Percentiles rank a stretch among this genome's conserved stretches.
phyloP scores from a whole-genome alignment of 2,329 filamentous ascomycete genomes.

The Furcasterigmium sp. region DNA sequence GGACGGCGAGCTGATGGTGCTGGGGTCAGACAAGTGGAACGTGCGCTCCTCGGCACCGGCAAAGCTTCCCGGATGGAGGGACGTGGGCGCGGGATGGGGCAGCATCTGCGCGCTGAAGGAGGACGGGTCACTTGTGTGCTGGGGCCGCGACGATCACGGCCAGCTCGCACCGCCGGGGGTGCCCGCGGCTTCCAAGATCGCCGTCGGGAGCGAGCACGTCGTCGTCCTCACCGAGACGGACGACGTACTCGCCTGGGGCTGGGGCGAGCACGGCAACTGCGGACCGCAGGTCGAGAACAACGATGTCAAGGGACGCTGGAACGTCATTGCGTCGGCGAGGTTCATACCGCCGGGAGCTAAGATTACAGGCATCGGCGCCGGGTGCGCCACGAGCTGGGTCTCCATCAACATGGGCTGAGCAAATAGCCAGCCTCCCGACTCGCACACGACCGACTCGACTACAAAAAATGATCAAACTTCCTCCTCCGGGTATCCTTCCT shows the following conservation, averaged over 20 bases:
- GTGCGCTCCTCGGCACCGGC: slow-evolving; percentile 53
- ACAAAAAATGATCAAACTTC: neutral
- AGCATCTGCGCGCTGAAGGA: slow-evolving; percentile 65
- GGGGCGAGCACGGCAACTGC: slow-evolving; percentile 98
- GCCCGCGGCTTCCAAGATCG: slow-evolving; percentile 56
- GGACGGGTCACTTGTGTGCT: slow-evolving; percentile 59
- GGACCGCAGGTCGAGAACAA: slow-evolving; percentile 60
- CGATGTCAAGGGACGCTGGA: slow-evolving; percentile 66
- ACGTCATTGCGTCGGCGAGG: slow-evolving; percentile 55
- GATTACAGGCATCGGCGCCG: slow-evolving; percentile 66
- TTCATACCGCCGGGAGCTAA: slow-evolving; percentile 44
- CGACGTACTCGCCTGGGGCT: slow-evolving; percentile 81
- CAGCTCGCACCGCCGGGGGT: slow-evolving; percentile 65
- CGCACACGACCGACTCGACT: too few relatives aligned
- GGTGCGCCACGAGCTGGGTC: slow-evolving; percentile 87
- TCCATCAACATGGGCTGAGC: slow-evolving; percentile 32
- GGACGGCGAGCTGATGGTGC: slow-evolving; percentile 55
- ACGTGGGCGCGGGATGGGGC: slow-evolving; percentile 77
- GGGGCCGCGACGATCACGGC: slow-evolving; percentile 83
- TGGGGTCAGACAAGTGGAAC: slow-evolving; percentile 73
- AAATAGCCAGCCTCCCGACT: slow-evolving; percentile 5
- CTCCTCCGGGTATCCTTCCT: neutral
- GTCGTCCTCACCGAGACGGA: slow-evolving; percentile 62
- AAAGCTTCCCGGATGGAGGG: slow-evolving; percentile 52
- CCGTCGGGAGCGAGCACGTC: slow-evolving; percentile 86